phyloP scores from a whole-genome alignment of 192 early-diverging fungal genomes.

The Rhizophagus clarus region DNA sequence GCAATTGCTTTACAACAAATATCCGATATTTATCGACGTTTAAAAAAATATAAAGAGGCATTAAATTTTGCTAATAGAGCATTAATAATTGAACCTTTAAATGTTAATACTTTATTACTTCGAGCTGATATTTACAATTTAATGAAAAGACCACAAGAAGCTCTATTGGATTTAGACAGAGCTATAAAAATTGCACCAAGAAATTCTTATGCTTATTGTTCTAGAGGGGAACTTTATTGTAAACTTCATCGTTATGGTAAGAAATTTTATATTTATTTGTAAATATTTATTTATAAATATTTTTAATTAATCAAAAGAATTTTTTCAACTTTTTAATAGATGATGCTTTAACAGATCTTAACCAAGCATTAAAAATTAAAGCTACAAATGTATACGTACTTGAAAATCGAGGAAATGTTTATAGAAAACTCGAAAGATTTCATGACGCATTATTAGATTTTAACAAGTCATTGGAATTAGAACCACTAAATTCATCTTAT shows the following conservation, averaged over 20 bases:
- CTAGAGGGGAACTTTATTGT: not conserved
- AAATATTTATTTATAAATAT: not conserved
- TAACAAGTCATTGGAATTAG: not conserved
- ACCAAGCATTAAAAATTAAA: not conserved
- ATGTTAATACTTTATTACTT: conserved; percentile 4
- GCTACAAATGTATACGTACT: conserved; percentile 1
- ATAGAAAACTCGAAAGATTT: not conserved
- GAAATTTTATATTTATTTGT: not conserved
- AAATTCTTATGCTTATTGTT: not conserved
- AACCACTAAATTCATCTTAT: not conserved
- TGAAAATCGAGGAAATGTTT: conserved; percentile 2
- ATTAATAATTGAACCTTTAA: not conserved
- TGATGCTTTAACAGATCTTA: conserved; percentile 6
- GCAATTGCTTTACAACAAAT: not conserved
- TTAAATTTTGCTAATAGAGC: conserved; percentile 7
- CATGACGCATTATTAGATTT: not conserved
- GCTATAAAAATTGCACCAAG: not conserved
- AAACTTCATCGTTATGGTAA: not conserved
- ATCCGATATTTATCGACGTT: not conserved
- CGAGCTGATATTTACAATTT: not conserved
- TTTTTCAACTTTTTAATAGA: not conserved
- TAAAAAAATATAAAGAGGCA: not conserved
- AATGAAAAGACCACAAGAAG: conserved; percentile 1
- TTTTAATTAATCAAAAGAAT: not conserved
- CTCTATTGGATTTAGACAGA: not conserved